These are phyloP conservation scores for Ricinus communis DNA, from an alignment of 345 rosid genomes.

Conservation along the genomic window DNA sequence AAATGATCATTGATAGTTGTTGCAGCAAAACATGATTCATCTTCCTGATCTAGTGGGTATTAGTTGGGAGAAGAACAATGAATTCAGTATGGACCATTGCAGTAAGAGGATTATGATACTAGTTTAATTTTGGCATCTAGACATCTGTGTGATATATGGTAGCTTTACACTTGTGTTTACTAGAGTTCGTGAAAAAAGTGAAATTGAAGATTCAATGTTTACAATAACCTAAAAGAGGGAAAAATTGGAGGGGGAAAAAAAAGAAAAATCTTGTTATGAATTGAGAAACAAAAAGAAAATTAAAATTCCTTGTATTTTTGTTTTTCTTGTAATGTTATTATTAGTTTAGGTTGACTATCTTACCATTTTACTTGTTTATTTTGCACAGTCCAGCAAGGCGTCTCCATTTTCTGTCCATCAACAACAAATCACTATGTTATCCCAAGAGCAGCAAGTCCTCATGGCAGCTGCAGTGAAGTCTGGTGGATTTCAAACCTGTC, in stretches of 20 bases:
- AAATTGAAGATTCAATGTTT: too few species aligned
- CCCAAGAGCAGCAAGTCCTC: constrained; percentile 15
- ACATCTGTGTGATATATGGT: too few species aligned
- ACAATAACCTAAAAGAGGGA: too few species aligned
- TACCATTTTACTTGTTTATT: constrained; percentile 17
- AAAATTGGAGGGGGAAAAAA: too few species aligned
- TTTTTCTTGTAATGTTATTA: too few species aligned
- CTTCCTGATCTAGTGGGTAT: neutral
- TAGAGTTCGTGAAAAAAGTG: too few species aligned
- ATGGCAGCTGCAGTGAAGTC: constrained; percentile 4
- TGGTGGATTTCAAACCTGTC: constrained; percentile 18
- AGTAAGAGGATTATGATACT: neutral
- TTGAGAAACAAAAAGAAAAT: too few species aligned
- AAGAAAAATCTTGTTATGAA: too few species aligned
- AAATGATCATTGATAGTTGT: neutral
- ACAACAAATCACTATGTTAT: constrained; percentile 55
- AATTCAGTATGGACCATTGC: neutral
- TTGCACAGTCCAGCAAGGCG: constrained; percentile 69
- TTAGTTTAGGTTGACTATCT: too few species aligned
- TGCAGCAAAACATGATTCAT: neutral
- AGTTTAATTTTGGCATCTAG: too few species aligned
- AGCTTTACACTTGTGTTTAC: too few species aligned
- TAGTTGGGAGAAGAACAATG: neutral
- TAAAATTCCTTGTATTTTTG: too few species aligned
- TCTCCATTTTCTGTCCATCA: constrained; percentile 86